These are phyloP conservation scores for Elsinoe perseae DNA, from an alignment of 2,329 filamentous ascomycete genomes.

Conservation along the genomic window DNA sequence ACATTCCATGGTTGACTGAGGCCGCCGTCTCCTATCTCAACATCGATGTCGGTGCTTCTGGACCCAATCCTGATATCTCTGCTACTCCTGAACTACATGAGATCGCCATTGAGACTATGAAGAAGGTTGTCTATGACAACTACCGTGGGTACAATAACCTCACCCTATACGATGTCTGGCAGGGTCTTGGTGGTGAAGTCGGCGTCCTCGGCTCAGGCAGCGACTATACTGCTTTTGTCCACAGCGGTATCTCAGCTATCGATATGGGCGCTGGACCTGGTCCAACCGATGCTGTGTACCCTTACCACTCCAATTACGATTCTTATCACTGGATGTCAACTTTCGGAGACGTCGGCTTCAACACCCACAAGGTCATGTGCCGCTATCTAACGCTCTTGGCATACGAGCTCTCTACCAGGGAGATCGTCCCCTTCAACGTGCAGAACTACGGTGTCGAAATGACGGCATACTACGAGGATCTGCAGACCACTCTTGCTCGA, in stretches of 20 bases:
- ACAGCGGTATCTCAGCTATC: conserved; percentile 27
- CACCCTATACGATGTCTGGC: conserved; percentile 42
- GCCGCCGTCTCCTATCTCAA: conserved; percentile 45
- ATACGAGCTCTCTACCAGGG: conserved; percentile 37
- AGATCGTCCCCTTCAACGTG: conserved; percentile 36
- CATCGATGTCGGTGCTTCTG: conserved; percentile 43
- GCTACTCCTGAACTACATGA: conserved; percentile 68
- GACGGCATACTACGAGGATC: conserved; percentile 31
- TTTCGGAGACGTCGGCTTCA: conserved; percentile 46
- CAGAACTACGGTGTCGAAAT: conserved; percentile 36
- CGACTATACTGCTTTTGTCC: conserved; percentile 35
- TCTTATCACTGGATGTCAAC: conserved; percentile 46
- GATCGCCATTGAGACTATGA: conserved; percentile 57
- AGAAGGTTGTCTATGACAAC: conserved; percentile 44
- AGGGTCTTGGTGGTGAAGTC: conserved; percentile 29
- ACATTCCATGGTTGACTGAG: conserved; percentile 40
- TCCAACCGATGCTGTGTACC: conserved; percentile 36
- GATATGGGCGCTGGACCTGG: conserved; percentile 37
- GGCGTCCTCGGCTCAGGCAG: conserved; percentile 40
- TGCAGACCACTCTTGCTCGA: conserved; percentile 38
- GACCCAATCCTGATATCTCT: conserved; percentile 51
- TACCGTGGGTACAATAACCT: conserved; percentile 25
- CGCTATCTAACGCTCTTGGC: conserved; percentile 39
- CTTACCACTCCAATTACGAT: conserved; percentile 43
- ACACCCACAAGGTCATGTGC: conserved; percentile 43